phyloP scores from a whole-genome alignment of 768 basidiomycete genomes.

The Suillus clintonianus region DNA sequence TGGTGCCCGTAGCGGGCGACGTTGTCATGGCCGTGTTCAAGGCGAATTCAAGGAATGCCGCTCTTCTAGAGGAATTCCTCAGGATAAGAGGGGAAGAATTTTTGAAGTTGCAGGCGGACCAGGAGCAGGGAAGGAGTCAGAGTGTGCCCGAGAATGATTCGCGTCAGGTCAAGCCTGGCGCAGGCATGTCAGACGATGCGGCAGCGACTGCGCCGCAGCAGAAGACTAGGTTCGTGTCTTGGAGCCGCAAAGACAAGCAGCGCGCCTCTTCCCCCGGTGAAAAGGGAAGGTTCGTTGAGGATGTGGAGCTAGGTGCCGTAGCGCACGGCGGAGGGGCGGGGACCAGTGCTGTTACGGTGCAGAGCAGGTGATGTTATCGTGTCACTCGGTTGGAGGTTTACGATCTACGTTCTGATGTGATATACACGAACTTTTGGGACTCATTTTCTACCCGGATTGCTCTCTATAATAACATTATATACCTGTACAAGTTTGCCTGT shows the following conservation, averaged over 20 bases:
- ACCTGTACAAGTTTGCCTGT: not conserved
- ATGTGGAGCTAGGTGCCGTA: slow-evolving; percentile 21
- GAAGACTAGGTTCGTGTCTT: slow-evolving; percentile 9
- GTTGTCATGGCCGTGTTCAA: slow-evolving; percentile 77
- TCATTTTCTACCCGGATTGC: not conserved
- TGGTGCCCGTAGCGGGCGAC: slow-evolving; percentile 77
- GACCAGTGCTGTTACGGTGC: not conserved
- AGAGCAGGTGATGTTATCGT: not conserved
- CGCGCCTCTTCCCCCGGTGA: slow-evolving; percentile 23
- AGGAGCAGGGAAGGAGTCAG: slow-evolving; percentile 24
- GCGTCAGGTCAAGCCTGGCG: slow-evolving; percentile 55
- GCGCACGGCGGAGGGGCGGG: not conserved
- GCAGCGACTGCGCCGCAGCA: slow-evolving; percentile 33
- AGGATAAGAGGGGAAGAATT: slow-evolving; percentile 76
- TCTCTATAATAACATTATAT: not conserved
- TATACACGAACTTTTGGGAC: not conserved
- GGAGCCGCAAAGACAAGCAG: slow-evolving; percentile 22
- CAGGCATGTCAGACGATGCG: slow-evolving; percentile 41
- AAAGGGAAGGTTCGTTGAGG: slow-evolving; percentile 41
- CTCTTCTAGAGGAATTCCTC: slow-evolving; percentile 82
- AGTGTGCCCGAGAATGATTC: slow-evolving; percentile 34
- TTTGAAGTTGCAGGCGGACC: slow-evolving; percentile 49
- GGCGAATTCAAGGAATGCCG: slow-evolving; percentile 88
- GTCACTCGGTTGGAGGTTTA: not conserved
- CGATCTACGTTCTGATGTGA: not conserved